Percentiles rank a stretch among this genome's conserved stretches.
Conservation (phyloP, 2,329 filamentous ascomycete genomes). For the Calonectria henricotiae region DNA sequence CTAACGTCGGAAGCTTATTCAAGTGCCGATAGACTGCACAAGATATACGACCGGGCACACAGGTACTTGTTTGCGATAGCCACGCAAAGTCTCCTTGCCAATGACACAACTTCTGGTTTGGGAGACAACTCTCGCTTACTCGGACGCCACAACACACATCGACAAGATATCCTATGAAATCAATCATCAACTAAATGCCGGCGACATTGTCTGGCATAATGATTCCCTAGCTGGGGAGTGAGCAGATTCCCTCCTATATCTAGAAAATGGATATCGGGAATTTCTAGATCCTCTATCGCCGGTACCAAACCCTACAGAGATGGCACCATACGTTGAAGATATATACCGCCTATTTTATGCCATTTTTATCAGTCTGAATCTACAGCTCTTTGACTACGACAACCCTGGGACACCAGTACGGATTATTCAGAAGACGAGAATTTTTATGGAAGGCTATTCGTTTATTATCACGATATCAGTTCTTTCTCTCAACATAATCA, state of each 20-base stretch:
- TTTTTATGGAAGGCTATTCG: slow-evolving; percentile 67
- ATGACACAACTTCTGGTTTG: slow-evolving; percentile 37
- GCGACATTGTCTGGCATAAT: slow-evolving; percentile 62
- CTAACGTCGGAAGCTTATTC: slow-evolving; percentile 23
- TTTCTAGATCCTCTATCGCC: slow-evolving; percentile 55
- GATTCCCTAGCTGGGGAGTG: slow-evolving; percentile 63
- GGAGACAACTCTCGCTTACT: slow-evolving; percentile 41
- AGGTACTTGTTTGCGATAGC: slow-evolving; percentile 56
- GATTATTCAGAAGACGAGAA: slow-evolving; percentile 57
- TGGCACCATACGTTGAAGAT: slow-evolving; percentile 42
- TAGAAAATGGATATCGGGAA: slow-evolving; percentile 49
- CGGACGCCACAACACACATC: slow-evolving; percentile 34
- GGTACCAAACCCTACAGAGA: slow-evolving; percentile 42
- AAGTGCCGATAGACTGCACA: slow-evolving; percentile 17
- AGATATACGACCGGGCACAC: slow-evolving; percentile 50
- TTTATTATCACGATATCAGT: slow-evolving; percentile 65
- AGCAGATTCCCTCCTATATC: slow-evolving; percentile 65
- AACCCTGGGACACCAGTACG: background rate
- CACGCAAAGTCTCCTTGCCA: slow-evolving; percentile 35
- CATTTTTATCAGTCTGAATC: slow-evolving; percentile 61
- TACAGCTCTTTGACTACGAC: slow-evolving; percentile 56
- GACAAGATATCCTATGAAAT: slow-evolving; percentile 31
- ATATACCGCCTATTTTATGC: slow-evolving; percentile 52
- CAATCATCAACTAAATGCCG: slow-evolving; percentile 40
- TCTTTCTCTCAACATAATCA: slow-evolving; percentile 62